A percentile compares a stretch with the other conserved stretches of the same genome.
phyloP scores from a whole-genome alignment of 305 asterid species.

The Fraxinus baroniana region DNA sequence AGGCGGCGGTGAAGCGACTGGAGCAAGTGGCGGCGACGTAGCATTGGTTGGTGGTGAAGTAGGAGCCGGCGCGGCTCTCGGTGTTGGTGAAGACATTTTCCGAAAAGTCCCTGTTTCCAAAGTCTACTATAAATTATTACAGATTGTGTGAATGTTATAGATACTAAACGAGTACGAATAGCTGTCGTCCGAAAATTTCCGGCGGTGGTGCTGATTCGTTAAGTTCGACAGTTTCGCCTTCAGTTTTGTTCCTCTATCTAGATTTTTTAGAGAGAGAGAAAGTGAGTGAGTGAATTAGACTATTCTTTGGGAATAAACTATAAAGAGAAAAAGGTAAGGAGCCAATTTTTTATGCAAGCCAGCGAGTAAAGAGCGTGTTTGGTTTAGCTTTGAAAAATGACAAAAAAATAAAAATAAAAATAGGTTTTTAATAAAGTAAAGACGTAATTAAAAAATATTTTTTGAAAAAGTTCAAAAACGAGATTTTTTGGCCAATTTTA shows the following conservation, averaged over 20 bases:
- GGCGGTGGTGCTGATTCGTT: neutral
- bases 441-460: neutral
- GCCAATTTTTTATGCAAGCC: neutral
- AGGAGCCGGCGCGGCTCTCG: constrained; percentile 54
- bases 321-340: neutral
- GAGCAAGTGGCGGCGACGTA: constrained; percentile 52
- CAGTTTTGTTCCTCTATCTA: neutral
- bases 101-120: neutral
- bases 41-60: constrained; percentile 36
- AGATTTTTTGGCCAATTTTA: neutral
- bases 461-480: neutral
- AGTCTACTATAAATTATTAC: neutral
- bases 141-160: neutral
- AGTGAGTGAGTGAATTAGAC: no score
- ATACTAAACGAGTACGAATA: neutral
- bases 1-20: constrained; percentile 35
- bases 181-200: neutral
- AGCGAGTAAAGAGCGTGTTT: neutral
- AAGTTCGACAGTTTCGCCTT: neutral
- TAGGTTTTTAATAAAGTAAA: neutral
- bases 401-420: no score
- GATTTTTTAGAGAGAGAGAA: neutral
- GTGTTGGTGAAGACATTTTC: constrained; percentile 41
- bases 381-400: neutral
- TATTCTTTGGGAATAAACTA: neutral